Evolutionary conservation across 1,284 basidiomycete species (phyloP).

Genomic region (Pterulicium gracile): DNA sequence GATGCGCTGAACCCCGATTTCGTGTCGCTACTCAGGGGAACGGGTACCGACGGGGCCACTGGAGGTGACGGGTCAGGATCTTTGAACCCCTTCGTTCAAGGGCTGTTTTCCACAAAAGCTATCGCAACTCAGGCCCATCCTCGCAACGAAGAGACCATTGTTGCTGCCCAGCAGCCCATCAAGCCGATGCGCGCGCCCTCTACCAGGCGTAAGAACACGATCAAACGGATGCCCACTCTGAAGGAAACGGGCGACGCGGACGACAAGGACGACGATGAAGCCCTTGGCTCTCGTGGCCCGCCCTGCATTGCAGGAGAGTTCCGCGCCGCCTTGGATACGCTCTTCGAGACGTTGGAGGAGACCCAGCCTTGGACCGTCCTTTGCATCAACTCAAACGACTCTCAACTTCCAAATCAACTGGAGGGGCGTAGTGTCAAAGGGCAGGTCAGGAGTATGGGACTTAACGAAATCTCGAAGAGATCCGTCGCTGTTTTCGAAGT

Average conservation of each 20-base stretch:
- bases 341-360: constrained; percentile 86
- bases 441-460: constrained; percentile 76
- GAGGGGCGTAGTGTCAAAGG: constrained; percentile 89
- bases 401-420: constrained; percentile 87
- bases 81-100: constrained; percentile 84
- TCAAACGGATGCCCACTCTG: constrained; percentile 52
- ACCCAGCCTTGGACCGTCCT: constrained; percentile 90
- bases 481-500: constrained; percentile 68
- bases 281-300: constrained; percentile 23
- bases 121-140: constrained; percentile 89
- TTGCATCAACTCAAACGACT: constrained; percentile 91
- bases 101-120: constrained; percentile 79
- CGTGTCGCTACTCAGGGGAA: constrained; percentile 77
- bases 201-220: constrained; percentile 66
- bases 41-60: constrained; percentile 28
- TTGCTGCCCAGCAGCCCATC: constrained; percentile 85
- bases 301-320: constrained; percentile 87
- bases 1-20: constrained; percentile 91
- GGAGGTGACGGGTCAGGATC: constrained; percentile 55
- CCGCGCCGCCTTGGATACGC: constrained; percentile 68
- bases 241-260: constrained; percentile 34
- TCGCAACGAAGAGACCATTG: constrained; percentile 87
- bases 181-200: constrained; percentile 91
- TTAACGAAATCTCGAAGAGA: constrained; percentile 71
- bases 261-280: constrained; percentile 13